Evolutionary conservation across 371 early-diverging fungal genomes (phyloP).

Genomic region (Lichtheimia hyalospora): DNA sequence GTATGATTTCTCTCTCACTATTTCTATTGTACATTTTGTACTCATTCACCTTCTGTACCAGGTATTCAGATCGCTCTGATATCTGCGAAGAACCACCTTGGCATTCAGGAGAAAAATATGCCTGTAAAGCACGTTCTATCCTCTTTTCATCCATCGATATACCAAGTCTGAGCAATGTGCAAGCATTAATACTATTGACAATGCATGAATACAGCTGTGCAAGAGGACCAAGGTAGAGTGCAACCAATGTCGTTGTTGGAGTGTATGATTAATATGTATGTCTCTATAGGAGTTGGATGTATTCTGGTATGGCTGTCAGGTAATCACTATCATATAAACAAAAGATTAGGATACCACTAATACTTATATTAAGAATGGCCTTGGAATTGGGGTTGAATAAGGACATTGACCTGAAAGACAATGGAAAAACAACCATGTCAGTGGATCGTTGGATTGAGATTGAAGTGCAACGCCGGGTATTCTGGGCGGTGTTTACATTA

Average conservation of each 20-base stretch:
- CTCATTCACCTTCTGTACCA: background rate
- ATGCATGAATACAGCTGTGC: slow-evolving; percentile 65
- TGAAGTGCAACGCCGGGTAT: slow-evolving; percentile 50
- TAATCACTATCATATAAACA: slow-evolving; percentile 1
- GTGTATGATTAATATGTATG: no score
- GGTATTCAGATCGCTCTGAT: slow-evolving; percentile 40
- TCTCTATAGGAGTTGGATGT: slow-evolving; percentile 56
- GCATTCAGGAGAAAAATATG: slow-evolving; percentile 49
- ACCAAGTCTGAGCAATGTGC: slow-evolving; percentile 52
- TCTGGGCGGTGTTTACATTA: slow-evolving; percentile 51
- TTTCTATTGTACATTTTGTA: background rate
- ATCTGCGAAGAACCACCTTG: slow-evolving; percentile 46
- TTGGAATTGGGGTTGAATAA: slow-evolving; percentile 53
- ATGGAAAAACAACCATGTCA: slow-evolving; percentile 6
- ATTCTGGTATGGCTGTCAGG: slow-evolving; percentile 58
- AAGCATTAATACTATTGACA: slow-evolving; percentile 53
- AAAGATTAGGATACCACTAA: background rate
- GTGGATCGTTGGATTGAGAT: slow-evolving; percentile 45
- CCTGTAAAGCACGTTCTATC: slow-evolving; percentile 32
- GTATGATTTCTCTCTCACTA: slow-evolving; percentile 13
- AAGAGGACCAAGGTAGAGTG: slow-evolving; percentile 46
- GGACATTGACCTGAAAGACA: slow-evolving; percentile 34
- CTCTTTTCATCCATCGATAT: slow-evolving; percentile 39
- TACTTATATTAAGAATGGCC: slow-evolving; percentile 35
- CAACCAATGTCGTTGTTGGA: no score